Base-by-base conservation (phyloP, 176 grass and related monocot species). In the Carex parvula region DNA sequence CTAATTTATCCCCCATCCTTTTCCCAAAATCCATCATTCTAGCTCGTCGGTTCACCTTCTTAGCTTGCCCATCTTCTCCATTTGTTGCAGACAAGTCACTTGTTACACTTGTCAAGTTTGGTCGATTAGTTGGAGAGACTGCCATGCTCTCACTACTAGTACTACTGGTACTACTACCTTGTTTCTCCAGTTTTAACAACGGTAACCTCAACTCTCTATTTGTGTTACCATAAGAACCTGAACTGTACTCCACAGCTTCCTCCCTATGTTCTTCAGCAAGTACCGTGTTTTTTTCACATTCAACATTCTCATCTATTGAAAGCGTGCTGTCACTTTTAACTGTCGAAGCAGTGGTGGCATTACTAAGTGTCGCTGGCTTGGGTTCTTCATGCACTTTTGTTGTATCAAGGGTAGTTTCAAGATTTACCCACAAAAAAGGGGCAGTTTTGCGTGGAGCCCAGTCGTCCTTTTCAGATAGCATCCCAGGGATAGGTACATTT, bases 11-110 rank as follows among this genome's bases (percentile, higher is more conserved):
- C 16, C 91, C 95, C 87, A 98, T 66, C 86, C 81, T 88, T 87
- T 93, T 98, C 74, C 86, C 83, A 6, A 98, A 90, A 84, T 95
- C 92, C 92, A 95, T 77, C 92, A 98, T 93, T 44, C 76, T 92
- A 62, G 89, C 87, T 80, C 92, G 86, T 58, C 88, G 88, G 16
- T 90, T 53, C 8, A 3, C 84, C 6, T 81, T 72, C 81, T 85
- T 94, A 82, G 60, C 59, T 70, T 90, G 92, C 0, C 15, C 56
- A 5, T 93, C 95, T 17, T 94, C 91, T 60, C 78, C 90, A 79
- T 41, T 7, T 15, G 73, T 15, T 6, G 84, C 20, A 33, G 39
- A 64, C 3, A 77, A 48, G 8, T 85, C 83, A 70, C 39, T 26
- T 26, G 18, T 64, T 22, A 39, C 81, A 64, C 37, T 26, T 16